These are phyloP conservation scores for Strigomonas galati DNA, from an alignment of 208 protist genomes.

Conservation along the genomic window DNA sequence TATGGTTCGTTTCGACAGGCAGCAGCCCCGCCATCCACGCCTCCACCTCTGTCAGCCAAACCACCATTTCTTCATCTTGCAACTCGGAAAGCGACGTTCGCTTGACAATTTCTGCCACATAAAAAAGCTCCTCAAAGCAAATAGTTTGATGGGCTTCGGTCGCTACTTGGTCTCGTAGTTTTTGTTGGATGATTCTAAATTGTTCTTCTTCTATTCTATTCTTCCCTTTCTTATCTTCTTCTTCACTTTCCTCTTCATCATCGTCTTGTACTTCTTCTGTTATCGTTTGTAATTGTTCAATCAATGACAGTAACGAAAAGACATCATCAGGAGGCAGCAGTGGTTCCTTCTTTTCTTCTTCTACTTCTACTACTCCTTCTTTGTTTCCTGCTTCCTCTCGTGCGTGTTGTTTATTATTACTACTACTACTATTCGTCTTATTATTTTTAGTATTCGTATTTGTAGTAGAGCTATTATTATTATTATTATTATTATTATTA, in stretches of 20 bases:
- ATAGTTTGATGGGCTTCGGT: too few relatives aligned
- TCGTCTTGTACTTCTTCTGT: background rate
- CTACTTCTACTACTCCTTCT: too few relatives aligned
- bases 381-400: background rate
- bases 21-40: background rate
- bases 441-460: constrained; percentile 2
- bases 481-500: background rate
- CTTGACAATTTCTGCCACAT: constrained; percentile 1
- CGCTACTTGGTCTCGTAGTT: background rate
- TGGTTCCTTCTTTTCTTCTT: constrained; percentile 4
- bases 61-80: background rate
- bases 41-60: constrained; percentile 2
- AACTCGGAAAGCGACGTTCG: constrained; percentile 4
- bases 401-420: constrained; percentile 6
- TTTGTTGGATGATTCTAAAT: too few relatives aligned
- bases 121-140: background rate
- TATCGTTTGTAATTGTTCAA: background rate
- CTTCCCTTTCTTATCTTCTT: too few relatives aligned
- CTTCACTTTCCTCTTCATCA: too few relatives aligned
- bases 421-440: background rate
- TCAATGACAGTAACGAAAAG: background rate
- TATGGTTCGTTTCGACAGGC: background rate
- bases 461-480: background rate
- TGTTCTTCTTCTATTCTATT: too few relatives aligned
- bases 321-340: background rate